Conservation (phyloP, 1,284 basidiomycete genomes). For the Ceratobasidium theobromae region DNA sequence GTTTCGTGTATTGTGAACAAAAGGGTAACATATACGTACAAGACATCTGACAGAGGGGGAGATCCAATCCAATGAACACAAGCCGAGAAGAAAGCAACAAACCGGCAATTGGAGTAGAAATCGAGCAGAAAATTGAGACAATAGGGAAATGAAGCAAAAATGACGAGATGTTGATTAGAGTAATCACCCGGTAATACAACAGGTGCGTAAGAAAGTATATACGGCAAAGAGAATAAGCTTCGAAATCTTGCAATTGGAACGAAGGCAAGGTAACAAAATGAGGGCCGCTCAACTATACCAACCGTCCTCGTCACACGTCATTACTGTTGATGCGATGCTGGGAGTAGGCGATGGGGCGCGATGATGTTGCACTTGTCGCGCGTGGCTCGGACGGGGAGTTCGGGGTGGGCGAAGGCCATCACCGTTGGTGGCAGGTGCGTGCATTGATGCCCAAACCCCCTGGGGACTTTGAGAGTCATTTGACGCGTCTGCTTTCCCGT, state of each 20-base stretch:
- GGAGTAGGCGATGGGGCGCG: conserved; percentile 64
- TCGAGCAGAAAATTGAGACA: not conserved
- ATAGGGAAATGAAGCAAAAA: not conserved
- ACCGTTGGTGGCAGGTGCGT: conserved; percentile 37
- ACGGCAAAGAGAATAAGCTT: too few relatives aligned
- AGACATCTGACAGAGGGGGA: not conserved
- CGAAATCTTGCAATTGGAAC: too few relatives aligned
- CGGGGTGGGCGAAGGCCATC: conserved; percentile 44
- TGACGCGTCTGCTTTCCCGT: conserved; percentile 42
- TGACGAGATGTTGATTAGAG: not conserved
- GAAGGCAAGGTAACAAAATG: conserved; percentile 27
- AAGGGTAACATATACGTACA: conserved; percentile 29
- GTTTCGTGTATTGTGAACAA: too few relatives aligned
- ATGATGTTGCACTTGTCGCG: conserved; percentile 38
- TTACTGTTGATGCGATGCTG: conserved; percentile 67
- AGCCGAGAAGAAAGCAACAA: not conserved
- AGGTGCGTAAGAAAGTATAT: not conserved
- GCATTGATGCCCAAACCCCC: conserved; percentile 40
- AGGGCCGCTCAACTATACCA: conserved; percentile 62
- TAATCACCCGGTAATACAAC: not conserved
- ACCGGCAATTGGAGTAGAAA: too few relatives aligned
- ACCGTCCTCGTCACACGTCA: conserved; percentile 68
- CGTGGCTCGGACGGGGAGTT: conserved; percentile 43
- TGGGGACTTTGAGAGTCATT: conserved; percentile 13
- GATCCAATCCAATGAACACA: conserved; percentile 26